These are phyloP conservation scores for Picocystis salinarum DNA, from an alignment of 139 green algal species.

Conservation along the genomic window DNA sequence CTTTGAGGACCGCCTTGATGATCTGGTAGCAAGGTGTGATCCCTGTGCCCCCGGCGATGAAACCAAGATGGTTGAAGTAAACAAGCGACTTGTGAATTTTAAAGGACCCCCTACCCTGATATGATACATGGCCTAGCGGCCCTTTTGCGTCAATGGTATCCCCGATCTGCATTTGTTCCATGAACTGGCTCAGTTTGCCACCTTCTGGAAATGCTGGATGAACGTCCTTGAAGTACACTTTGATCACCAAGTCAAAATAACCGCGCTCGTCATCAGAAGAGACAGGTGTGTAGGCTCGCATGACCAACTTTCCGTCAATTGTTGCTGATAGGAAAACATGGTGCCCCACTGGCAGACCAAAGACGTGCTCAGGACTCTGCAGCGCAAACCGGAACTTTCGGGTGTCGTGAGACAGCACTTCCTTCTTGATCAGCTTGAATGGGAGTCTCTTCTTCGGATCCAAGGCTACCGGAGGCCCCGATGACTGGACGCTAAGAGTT, in stretches of 20 bases:
- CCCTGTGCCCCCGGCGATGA: conserved; percentile 88
- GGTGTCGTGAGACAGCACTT: conserved; percentile 64
- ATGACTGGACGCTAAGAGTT: background rate
- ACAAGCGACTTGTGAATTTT: conserved; percentile 7
- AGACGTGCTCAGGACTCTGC: conserved; percentile 53
- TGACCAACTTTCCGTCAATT: conserved; percentile 65
- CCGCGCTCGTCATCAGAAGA: conserved; percentile 59
- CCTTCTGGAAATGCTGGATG: conserved; percentile 75
- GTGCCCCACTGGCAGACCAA: conserved; percentile 80
- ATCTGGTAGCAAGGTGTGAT: conserved; percentile 38
- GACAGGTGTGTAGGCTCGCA: conserved; percentile 90
- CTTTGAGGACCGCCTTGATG: conserved; percentile 49
- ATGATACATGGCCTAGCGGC: conserved; percentile 79
- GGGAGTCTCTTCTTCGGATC: conserved; percentile 55
- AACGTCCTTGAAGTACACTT: conserved; percentile 51
- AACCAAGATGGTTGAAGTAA: conserved; percentile 35
- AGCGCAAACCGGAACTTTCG: conserved; percentile 83
- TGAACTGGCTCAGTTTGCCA: conserved; percentile 45
- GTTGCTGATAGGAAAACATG: conserved; percentile 83
- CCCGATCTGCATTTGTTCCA: conserved; percentile 57
- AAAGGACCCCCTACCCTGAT: conserved; percentile 34
- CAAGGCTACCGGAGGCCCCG: conserved; percentile 27
- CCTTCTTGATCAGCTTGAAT: conserved; percentile 57
- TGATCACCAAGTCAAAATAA: conserved; percentile 91
- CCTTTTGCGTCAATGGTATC: conserved; percentile 85